Evolutionary conservation across 176 grass and related monocot genomes (phyloP), one percentile per base, ranked within the genome.

Genomic region (Zoysia pacifica): DNA sequence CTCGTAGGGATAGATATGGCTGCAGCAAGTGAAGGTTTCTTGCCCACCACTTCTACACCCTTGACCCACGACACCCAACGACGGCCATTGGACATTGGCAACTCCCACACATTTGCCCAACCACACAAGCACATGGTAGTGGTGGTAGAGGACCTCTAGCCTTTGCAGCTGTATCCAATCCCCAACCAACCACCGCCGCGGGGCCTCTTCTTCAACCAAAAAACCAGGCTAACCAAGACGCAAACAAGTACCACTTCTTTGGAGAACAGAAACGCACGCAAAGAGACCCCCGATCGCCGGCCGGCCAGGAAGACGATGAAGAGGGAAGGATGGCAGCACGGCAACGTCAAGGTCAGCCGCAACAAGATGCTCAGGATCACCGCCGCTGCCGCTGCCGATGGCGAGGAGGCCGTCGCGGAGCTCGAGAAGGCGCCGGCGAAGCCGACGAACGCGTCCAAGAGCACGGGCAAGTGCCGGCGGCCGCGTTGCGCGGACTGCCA

Each of bases 251-350:
- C n/a, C n/a, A 28, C 56, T 59, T 59, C 53, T n/a, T 56, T 52
- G 50, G 50, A 52, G 53, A 54, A 18, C 10, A n/a, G 18, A 2
- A 7, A 59, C 18, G 18, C 56, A 60, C 55, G 55, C 55, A 19
- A 58, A 7, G 5, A 58, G 0, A 58, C 0, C 2, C 2, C 7
- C 56, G 56, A 60, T 20, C 56, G 28, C 56, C 56, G n/a, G 19
- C n/a, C n/a, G 56, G 7, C 18, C 53, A 55, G 53, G 14, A 18
- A 38, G 71, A 67, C 49, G 59, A 97, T 97, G 94, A 93, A 93
- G 94, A 93, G 94, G 81, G 94, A 93, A 36, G 94, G 94, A 6
- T 85, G 82, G 76, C 91, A 97, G 86, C 91, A 89, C 75, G 93
- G 90, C 60, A 82, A 70, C 14, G 82, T 82, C 72, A 76, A 84